Evolutionary conservation across 2,329 filamentous ascomycete species (phyloP), one percentile per base, ranked within the genome.

Genomic region (Rutstroemia sydowiana): DNA sequence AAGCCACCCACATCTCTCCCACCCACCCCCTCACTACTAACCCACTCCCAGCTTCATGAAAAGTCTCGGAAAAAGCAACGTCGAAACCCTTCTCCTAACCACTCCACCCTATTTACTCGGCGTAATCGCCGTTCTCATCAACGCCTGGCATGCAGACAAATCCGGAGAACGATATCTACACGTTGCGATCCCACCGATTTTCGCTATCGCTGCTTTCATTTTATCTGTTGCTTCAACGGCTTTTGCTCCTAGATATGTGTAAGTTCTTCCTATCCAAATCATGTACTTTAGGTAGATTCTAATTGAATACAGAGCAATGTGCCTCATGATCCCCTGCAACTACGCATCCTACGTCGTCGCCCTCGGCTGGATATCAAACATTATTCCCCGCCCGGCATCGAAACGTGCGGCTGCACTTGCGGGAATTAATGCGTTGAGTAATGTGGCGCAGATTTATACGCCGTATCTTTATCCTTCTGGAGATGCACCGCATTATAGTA

Each of bases 351-450:
- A 51, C 21, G 48, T 72, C 68, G 81, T 86, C 2, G 74, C 75
- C 2, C 71, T 87, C 5, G 76, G 81, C 8, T 91, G 86, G 86
- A 88, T 90, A 57, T 81, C 78, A 49, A 87, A 85, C 64, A 48
- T 82, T 1, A 74, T 59, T 37, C 56, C 57, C 10, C 50, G 57
- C n/a, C 57, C 57, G 30, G 54, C 56, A 26, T 55, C 56, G 5
- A 59, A 59, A 32, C 54, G 57, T 21, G 57, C 57, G 14, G 57
- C 56, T 26, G 57, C 57, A 20, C 48, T 58, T 5, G 57, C 56
- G 5, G 52, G 51, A 26, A 52, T 59, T 26, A 59, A 59, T 30
- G 52, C 56, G 3, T 20, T 59, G 5, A 55, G 56, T 10, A 88
- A 89, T 65, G 74, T 75, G 13, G 78, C 78, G 39, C 80, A 76